Evolutionary conservation across 2,329 filamentous ascomycete genomes (phyloP).

Genomic region (Diaporthe velutina): DNA sequence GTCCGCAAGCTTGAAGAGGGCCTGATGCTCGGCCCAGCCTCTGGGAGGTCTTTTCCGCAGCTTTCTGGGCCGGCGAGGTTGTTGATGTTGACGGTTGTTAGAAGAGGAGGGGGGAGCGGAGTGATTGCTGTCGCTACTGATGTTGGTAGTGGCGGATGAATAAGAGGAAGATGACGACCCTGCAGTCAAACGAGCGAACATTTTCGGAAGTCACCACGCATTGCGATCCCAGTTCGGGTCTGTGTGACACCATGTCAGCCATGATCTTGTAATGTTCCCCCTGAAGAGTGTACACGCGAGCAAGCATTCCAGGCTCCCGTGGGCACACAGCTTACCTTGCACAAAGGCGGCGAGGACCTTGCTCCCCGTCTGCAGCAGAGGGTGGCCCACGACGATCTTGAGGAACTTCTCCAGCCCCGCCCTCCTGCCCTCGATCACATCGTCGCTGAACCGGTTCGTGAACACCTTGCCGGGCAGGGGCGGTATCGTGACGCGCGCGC

Average conservation of each 20-base stretch:
- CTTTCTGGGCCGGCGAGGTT: conserved; percentile 53
- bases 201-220: conserved; percentile 75
- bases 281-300: background rate
- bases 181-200: conserved; percentile 48
- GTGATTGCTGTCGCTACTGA: conserved; percentile 41
- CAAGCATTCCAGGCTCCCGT: background rate
- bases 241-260: conserved; percentile 49
- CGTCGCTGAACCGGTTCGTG: conserved; percentile 97
- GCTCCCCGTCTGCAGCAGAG: conserved; percentile 95
- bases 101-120: conserved; percentile 17
- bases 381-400: conserved; percentile 97
- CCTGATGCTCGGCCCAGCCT: conserved; percentile 47
- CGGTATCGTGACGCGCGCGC: conserved; percentile 93
- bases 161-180: conserved; percentile 37
- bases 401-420: conserved; percentile 95
- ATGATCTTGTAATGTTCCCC: background rate
- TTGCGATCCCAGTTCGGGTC: conserved; percentile 93
- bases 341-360: conserved; percentile 97
- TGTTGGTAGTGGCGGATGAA: conserved; percentile 19
- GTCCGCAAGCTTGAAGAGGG: conserved; percentile 43
- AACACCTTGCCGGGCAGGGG: conserved; percentile 97
- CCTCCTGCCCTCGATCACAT: conserved; percentile 94
- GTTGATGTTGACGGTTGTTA: conserved; percentile 41
- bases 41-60: conserved; percentile 56
- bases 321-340: conserved; percentile 77